phyloP scores from a whole-genome alignment of 148 eudicot species.

The Agrostemma githago region DNA sequence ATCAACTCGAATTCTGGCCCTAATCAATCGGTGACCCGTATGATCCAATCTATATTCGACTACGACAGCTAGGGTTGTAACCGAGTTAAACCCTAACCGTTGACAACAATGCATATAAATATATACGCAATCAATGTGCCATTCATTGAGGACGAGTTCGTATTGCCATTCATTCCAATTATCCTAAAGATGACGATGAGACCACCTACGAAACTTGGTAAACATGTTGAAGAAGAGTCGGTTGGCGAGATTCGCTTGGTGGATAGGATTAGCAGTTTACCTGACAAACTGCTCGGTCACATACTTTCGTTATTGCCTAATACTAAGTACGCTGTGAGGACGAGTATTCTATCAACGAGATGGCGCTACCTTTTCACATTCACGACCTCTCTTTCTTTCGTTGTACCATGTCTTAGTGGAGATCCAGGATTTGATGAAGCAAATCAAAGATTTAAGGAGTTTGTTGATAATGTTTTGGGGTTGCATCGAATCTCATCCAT shows the following conservation, averaged over 20 bases:
- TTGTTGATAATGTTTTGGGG: conserved; percentile 14
- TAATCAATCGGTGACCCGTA: too few relatives aligned
- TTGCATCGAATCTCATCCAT: neutral
- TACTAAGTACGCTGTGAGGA: neutral
- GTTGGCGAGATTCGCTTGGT: neutral
- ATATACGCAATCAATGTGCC: too few relatives aligned
- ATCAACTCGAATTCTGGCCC: too few relatives aligned
- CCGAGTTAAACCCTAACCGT: too few relatives aligned
- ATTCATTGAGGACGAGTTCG: too few relatives aligned
- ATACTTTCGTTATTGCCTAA: neutral
- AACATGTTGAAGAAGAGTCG: too few relatives aligned
- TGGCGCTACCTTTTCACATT: conserved; percentile 8
- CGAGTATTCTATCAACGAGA: neutral
- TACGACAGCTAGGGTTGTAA: too few relatives aligned
- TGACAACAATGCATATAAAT: too few relatives aligned
- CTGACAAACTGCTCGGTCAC: neutral
- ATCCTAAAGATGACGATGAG: too few relatives aligned
- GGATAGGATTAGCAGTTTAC: conserved; percentile 8
- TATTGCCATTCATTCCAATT: too few relatives aligned
- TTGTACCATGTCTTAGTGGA: neutral
- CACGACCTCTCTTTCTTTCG: neutral
- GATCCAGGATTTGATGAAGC: neutral
- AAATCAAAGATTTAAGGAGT: conserved; percentile 14
- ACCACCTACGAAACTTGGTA: too few relatives aligned
- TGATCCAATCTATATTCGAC: too few relatives aligned